Percentiles rank a stretch among this genome's conserved stretches.
Conservation (phyloP, 148 eudicot genomes). For the Chenopodium berlandieri region DNA sequence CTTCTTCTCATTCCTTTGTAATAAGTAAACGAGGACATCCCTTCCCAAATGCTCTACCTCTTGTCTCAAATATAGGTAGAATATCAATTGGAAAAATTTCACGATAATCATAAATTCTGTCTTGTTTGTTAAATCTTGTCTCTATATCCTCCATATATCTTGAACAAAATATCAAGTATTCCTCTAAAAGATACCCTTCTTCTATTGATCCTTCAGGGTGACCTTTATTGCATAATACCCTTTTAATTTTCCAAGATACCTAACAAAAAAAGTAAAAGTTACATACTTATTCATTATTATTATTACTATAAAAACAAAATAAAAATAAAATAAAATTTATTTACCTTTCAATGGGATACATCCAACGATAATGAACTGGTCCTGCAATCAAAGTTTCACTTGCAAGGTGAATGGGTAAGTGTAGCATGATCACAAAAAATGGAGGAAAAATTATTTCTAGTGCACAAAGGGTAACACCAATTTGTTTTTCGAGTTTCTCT, state of each 20-base stretch:
- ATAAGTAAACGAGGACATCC: not conserved
- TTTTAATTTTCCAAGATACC: slow-evolving; percentile 6
- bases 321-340: too few relatives aligned
- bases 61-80: not conserved
- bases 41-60: not conserved
- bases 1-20: not conserved
- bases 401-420: slow-evolving; percentile 8
- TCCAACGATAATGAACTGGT: slow-evolving; percentile 18
- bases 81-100: not conserved
- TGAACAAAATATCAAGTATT: slow-evolving; percentile 15
- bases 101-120: not conserved
- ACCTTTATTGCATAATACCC: slow-evolving; percentile 12
- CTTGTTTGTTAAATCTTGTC: not conserved
- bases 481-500: not conserved
- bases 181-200: slow-evolving; percentile 5
- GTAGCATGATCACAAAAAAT: slow-evolving; percentile 22
- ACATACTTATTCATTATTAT: not conserved
- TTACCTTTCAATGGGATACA: slow-evolving; percentile 24
- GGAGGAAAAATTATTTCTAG: slow-evolving; percentile 12
- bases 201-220: slow-evolving; percentile 14
- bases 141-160: slow-evolving; percentile 3
- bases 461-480: slow-evolving; percentile 1
- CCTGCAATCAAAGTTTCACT: slow-evolving; percentile 12
- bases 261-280: not conserved
- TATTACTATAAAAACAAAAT: not conserved